Percentiles rank a stretch among this genome's conserved stretches.
Evolutionary conservation across 257 asterid genomes (phyloP).

Genomic region (Petunia axillaris): DNA sequence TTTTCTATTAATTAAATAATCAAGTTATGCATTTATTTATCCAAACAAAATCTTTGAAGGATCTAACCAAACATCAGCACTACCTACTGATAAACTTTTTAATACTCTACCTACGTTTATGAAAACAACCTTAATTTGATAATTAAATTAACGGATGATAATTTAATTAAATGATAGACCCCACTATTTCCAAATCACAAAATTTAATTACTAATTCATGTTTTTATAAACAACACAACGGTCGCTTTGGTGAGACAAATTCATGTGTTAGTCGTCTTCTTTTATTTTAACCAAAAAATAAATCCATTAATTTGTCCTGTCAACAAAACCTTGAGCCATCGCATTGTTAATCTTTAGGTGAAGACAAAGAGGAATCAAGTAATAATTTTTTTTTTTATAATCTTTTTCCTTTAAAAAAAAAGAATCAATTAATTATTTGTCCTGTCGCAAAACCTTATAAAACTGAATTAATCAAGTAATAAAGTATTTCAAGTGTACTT

Average conservation of each 20-base stretch:
- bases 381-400: not conserved
- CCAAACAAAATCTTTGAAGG: conserved; percentile 6
- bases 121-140: conserved; percentile 15
- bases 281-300: not conserved
- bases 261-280: not conserved
- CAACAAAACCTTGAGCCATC: not conserved
- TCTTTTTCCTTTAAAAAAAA: no score
- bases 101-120: not conserved
- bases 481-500: no score
- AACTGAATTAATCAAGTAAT: no score
- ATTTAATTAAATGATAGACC: not conserved
- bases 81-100: not conserved
- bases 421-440: no score
- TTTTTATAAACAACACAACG: not conserved
- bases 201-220: not conserved
- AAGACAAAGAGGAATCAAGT: not conserved
- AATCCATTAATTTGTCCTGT: not conserved
- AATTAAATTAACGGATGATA: not conserved
- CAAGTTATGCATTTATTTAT: not conserved
- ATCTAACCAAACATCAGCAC: not conserved
- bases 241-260: not conserved
- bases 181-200: not conserved
- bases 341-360: not conserved
- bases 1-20: not conserved
- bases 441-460: no score